phyloP scores from a whole-genome alignment of 164 flowering plant genomes.

The Tinospora cordifolia region DNA sequence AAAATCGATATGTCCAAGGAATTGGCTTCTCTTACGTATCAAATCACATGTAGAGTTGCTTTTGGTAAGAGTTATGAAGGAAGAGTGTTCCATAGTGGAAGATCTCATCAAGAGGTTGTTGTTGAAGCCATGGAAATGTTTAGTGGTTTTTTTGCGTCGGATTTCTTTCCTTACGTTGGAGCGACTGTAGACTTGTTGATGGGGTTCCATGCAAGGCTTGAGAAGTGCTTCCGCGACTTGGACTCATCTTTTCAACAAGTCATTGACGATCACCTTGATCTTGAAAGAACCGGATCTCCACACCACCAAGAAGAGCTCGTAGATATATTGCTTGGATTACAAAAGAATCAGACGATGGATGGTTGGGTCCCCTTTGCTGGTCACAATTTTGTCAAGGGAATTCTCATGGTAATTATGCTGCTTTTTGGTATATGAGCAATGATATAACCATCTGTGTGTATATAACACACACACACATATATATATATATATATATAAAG shows the following conservation, averaged over 20 bases:
- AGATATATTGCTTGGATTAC: conserved; percentile 8
- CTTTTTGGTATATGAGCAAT: too few relatives aligned
- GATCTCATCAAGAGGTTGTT: conserved; percentile 12
- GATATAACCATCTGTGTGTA: too few relatives aligned
- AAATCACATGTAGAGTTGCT: conserved; percentile 19
- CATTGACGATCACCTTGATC: conserved; percentile 6
- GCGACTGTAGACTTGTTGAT: conserved; percentile 3
- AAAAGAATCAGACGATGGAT: not conserved
- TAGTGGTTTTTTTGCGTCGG: not conserved
- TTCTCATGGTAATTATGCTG: conserved; percentile 10
- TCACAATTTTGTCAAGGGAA: conserved; percentile 7
- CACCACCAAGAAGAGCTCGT: conserved; percentile 11
- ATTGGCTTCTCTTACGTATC: conserved; percentile 8
- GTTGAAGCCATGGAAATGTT: conserved; percentile 13
- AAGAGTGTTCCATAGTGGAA: not conserved
- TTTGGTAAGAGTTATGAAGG: conserved; percentile 26
- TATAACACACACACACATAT: too few relatives aligned
- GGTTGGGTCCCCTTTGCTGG: too few relatives aligned
- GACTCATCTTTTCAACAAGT: conserved; percentile 8
- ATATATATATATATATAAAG: too few relatives aligned
- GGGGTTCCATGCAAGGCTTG: conserved; percentile 8
- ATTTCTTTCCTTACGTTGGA: conserved; percentile 7
- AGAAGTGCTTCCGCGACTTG: conserved; percentile 6
- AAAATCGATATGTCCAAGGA: conserved; percentile 14
- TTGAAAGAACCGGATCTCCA: not conserved